phyloP scores from a whole-genome alignment of 805 yeast genomes.

The Kuraishia hungarica region DNA sequence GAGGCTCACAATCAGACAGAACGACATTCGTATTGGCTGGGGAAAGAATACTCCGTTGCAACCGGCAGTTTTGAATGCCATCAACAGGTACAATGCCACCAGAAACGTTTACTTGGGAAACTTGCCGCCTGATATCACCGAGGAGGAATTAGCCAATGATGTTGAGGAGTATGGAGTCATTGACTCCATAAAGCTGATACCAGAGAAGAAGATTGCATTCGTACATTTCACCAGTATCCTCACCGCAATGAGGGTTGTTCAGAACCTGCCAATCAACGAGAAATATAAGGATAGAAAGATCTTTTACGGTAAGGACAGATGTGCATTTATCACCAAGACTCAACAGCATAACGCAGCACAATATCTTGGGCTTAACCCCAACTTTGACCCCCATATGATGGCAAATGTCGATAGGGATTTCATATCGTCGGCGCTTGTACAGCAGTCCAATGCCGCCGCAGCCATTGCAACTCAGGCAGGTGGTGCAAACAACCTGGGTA shows the following conservation, averaged over 20 bases:
- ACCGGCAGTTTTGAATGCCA: conserved; percentile 67
- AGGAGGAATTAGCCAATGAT: conserved; percentile 58
- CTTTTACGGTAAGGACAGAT: conserved; percentile 88
- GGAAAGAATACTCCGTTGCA: conserved; percentile 72
- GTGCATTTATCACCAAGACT: conserved; percentile 89
- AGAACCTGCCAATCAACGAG: conserved; percentile 57
- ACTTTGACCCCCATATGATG: conserved; percentile 56
- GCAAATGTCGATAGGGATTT: conserved; percentile 48
- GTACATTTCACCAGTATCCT: conserved; percentile 82
- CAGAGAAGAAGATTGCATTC: conserved; percentile 81
- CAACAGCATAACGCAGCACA: conserved; percentile 97
- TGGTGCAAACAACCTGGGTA: conserved; percentile 86
- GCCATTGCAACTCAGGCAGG: conserved; percentile 93
- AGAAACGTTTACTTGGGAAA: conserved; percentile 89
- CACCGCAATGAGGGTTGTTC: conserved; percentile 81
- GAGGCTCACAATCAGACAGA: conserved; percentile 69
- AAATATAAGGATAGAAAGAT: conserved; percentile 74
- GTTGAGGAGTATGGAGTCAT: conserved; percentile 70
- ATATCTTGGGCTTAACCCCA: conserved; percentile 85
- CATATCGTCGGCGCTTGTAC: conserved; percentile 70
- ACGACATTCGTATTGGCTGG: conserved; percentile 89
- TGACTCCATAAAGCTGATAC: conserved; percentile 73
- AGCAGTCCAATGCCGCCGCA: conserved; percentile 97
- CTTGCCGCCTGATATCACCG: conserved; percentile 52
- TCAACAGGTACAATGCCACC: conserved; percentile 82